These are phyloP conservation scores for Aspergillus luchuensis DNA, from an alignment of 2,329 filamentous ascomycete genomes.

Conservation along the genomic window DNA sequence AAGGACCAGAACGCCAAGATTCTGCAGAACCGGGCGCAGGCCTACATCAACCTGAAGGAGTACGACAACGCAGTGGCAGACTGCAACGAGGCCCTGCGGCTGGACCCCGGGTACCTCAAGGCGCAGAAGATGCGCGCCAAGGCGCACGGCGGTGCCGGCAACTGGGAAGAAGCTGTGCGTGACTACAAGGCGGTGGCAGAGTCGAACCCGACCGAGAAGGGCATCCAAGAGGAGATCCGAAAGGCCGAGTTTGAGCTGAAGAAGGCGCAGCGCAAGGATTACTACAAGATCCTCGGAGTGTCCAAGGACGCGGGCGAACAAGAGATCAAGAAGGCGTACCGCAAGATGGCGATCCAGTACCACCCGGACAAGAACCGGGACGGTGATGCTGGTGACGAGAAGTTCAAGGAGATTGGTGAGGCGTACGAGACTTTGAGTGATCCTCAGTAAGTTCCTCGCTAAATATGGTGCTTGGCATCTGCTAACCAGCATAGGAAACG, in stretches of 20 bases:
- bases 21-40: constrained; percentile 87
- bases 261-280: constrained; percentile 96
- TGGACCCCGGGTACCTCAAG: constrained; percentile 85
- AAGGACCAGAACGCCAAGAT: constrained; percentile 93
- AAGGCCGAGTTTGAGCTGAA: constrained; percentile 93
- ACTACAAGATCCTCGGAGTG: constrained; percentile 94
- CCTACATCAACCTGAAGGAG: constrained; percentile 76
- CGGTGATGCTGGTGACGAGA: constrained; percentile 77
- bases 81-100: constrained; percentile 77
- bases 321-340: constrained; percentile 95
- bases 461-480: constrained; percentile 2
- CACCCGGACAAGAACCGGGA: constrained; percentile 95
- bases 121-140: constrained; percentile 93
- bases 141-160: constrained; percentile 78
- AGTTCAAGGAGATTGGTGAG: constrained; percentile 98
- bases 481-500: constrained; percentile 65
- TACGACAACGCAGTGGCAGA: constrained; percentile 80
- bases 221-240: constrained; percentile 79
- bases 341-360: constrained; percentile 88
- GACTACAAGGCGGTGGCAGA: constrained; percentile 89
- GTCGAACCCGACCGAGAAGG: constrained; percentile 76
- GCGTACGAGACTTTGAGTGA: constrained; percentile 96
- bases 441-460: constrained; percentile 68
- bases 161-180: constrained; percentile 88
- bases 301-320: constrained; percentile 80